Conservation (phyloP, 1,284 basidiomycete genomes). For the Phellopilus nigrolimitatus region DNA sequence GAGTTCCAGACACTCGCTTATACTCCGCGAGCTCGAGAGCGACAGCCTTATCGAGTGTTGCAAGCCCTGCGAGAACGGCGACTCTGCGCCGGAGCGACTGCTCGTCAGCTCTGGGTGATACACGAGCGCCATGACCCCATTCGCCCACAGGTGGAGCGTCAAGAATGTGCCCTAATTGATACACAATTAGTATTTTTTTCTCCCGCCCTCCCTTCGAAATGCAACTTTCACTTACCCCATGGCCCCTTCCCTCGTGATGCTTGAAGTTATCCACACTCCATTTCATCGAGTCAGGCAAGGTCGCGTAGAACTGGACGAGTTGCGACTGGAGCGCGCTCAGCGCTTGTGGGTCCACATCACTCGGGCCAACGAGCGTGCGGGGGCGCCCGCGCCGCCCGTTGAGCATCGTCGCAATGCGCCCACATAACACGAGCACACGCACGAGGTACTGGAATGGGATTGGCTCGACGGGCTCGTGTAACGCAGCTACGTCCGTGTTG, state of each 20-base stretch:
- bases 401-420: conserved; percentile 33
- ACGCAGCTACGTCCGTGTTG: conserved; percentile 24
- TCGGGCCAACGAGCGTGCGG: conserved; percentile 31
- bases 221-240: conserved; percentile 28
- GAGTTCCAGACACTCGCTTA: conserved; percentile 37
- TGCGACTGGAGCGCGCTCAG: conserved; percentile 33
- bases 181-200: neutral
- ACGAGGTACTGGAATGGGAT: conserved; percentile 35
- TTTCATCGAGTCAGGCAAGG: conserved; percentile 32
- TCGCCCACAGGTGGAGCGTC: conserved; percentile 30
- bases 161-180: conserved; percentile 24
- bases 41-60: conserved; percentile 33
- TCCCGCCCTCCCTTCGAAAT: neutral
- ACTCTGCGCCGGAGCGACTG: conserved; percentile 34
- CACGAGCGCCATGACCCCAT: conserved; percentile 36
- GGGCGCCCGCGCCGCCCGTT: conserved; percentile 35
- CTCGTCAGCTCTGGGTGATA: conserved; percentile 38
- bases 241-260: conserved; percentile 32
- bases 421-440: conserved; percentile 38
- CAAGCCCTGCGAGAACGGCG: conserved; percentile 34
- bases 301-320: conserved; percentile 34
- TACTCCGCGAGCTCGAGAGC: conserved; percentile 32
- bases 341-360: conserved; percentile 26
- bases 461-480: conserved; percentile 29
- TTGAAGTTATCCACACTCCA: conserved; percentile 39